These are phyloP conservation scores for Eucalyptus tenuipes DNA, from an alignment of 345 rosid genomes.

Conservation along the genomic window DNA sequence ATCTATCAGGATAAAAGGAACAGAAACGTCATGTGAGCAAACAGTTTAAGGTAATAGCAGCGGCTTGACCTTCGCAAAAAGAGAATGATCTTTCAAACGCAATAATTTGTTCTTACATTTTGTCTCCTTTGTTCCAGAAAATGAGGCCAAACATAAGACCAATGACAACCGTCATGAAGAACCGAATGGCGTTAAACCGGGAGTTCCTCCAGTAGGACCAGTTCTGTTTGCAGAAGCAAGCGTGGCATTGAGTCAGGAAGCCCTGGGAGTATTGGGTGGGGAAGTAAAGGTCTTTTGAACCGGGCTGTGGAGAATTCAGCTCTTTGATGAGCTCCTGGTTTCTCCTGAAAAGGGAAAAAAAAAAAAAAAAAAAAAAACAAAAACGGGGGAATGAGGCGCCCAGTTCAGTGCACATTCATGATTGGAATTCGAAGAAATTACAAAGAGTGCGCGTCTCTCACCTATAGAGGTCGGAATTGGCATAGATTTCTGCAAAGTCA, in stretches of 20 bases:
- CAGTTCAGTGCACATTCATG: not conserved
- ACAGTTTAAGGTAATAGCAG: not conserved
- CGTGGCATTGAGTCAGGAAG: slow-evolving; percentile 16
- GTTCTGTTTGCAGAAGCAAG: slow-evolving; percentile 38
- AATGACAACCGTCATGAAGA: slow-evolving; percentile 10
- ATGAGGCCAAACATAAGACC: slow-evolving; percentile 19
- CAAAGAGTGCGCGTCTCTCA: not conserved
- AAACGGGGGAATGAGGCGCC: not conserved
- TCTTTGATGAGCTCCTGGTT: slow-evolving; percentile 20
- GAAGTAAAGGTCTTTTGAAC: slow-evolving; percentile 20
- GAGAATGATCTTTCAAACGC: not conserved
- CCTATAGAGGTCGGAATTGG: slow-evolving; percentile 24
- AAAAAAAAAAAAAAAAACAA: too few species aligned
- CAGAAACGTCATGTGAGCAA: not conserved
- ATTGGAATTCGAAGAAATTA: not conserved
- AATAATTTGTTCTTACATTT: slow-evolving; percentile 5
- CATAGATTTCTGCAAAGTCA: slow-evolving; percentile 27
- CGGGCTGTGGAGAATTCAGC: slow-evolving; percentile 15
- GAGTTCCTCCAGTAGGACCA: slow-evolving; percentile 40
- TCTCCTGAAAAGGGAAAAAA: not conserved
- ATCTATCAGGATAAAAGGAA: not conserved
- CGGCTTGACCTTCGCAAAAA: not conserved
- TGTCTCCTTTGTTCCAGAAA: slow-evolving; percentile 22
- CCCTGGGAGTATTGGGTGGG: slow-evolving; percentile 22
- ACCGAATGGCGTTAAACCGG: slow-evolving; percentile 20